A percentile compares a stretch with the other conserved stretches of the same genome.
phyloP scores from a whole-genome alignment of 371 early-diverging fungal species.

The Amoeboaphelidium protococcarum region DNA sequence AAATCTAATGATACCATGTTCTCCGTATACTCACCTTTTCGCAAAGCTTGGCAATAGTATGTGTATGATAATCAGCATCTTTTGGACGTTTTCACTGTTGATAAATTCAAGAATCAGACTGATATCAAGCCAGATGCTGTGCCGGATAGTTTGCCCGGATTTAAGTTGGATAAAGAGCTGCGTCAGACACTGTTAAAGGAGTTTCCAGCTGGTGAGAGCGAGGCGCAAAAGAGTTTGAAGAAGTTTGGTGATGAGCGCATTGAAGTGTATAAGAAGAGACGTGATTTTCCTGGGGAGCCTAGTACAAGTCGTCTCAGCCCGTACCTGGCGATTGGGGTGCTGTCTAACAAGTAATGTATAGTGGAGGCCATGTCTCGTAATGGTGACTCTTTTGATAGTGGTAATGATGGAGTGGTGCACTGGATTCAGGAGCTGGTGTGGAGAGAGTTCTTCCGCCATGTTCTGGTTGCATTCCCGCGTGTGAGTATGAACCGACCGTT shows the following conservation, averaged over 20 bases:
- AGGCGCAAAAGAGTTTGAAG: conserved; percentile 5
- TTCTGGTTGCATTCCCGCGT: conserved; percentile 24
- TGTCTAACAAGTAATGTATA: conserved; percentile 15
- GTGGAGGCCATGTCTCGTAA: conserved; percentile 13
- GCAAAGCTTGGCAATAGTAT: conserved; percentile 2
- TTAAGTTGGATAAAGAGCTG: not conserved
- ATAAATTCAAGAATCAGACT: not conserved
- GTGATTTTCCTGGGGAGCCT: conserved; percentile 8
- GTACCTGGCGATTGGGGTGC: conserved; percentile 15
- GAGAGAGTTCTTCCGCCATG: conserved; percentile 33
- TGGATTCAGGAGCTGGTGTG: conserved; percentile 23
- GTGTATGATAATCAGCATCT: not conserved
- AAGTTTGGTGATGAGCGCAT: conserved; percentile 5
- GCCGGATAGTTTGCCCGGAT: not conserved
- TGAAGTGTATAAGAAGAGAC: conserved; percentile 6
- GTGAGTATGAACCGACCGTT: conserved; percentile 28
- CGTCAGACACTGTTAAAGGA: not conserved
- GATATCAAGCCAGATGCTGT: not conserved
- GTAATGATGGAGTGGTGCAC: conserved; percentile 15
- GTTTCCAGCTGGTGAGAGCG: conserved; percentile 10
- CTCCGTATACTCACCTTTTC: conserved; percentile 18
- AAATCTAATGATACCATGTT: conserved; percentile 10
- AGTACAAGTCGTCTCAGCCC: conserved; percentile 5
- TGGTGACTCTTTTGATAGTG: conserved; percentile 12
- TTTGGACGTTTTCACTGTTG: not conserved